Conservation (phyloP, 768 basidiomycete species). For the Macrocybe gigantea region DNA sequence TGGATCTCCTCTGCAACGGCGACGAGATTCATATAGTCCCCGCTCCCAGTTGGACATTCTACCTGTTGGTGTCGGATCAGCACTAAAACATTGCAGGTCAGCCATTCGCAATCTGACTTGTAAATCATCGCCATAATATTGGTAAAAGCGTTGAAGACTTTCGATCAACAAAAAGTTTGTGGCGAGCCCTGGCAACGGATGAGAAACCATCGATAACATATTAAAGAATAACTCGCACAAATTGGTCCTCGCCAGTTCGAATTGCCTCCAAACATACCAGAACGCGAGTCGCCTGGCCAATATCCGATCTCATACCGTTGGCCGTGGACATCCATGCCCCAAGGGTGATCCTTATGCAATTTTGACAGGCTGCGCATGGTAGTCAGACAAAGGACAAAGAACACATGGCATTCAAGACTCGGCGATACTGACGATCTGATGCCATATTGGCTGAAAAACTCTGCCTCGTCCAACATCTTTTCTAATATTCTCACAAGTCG, state of each 20-base stretch:
- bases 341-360: constrained; percentile 85
- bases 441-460: constrained; percentile 94
- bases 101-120: constrained; percentile 34
- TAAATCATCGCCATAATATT: constrained; percentile 91
- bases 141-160: constrained; percentile 94
- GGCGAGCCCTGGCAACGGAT: constrained; percentile 66
- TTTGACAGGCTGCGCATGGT: constrained; percentile 67
- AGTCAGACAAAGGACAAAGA: background rate
- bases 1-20: constrained; percentile 96
- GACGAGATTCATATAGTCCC: constrained; percentile 96
- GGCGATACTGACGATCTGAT: constrained; percentile 76
- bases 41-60: constrained; percentile 94
- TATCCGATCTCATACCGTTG: constrained; percentile 89
- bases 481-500: constrained; percentile 81
- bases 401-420: background rate
- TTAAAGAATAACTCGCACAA: constrained; percentile 38
- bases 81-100: background rate
- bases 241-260: constrained; percentile 97
- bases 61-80: constrained; percentile 33
- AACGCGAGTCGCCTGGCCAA: constrained; percentile 97
- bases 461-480: constrained; percentile 96
- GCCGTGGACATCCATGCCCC: constrained; percentile 92
- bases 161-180: constrained; percentile 96
- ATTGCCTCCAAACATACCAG: constrained; percentile 98
- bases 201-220: constrained; percentile 1